Conservation (phyloP, 1,284 basidiomycete species). For the Ganoderma multipileum region DNA sequence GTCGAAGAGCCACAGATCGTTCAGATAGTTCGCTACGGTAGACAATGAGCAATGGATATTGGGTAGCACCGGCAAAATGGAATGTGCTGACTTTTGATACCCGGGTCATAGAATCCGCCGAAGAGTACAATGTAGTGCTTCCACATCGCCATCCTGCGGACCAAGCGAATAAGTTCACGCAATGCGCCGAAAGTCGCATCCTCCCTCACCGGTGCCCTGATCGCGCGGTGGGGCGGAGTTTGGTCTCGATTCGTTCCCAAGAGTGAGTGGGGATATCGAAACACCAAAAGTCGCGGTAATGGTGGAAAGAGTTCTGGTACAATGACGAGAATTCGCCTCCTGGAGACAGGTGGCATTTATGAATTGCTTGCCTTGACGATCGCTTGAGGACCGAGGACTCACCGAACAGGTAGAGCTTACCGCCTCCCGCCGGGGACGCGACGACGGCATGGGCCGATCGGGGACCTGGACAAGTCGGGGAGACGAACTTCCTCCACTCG, state of each 20-base stretch:
- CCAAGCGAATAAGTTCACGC: not conserved
- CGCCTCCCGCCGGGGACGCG: conserved; percentile 75
- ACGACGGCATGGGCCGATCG: conserved; percentile 86
- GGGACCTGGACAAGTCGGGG: conserved; percentile 84
- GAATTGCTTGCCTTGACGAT: not conserved
- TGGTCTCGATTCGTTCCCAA: conserved; percentile 93
- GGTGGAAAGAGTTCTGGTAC: conserved; percentile 89
- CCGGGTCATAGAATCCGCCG: conserved; percentile 29
- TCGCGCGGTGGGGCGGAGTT: conserved; percentile 80
- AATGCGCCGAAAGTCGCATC: conserved; percentile 4
- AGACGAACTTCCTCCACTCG: conserved; percentile 88
- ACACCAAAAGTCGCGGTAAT: conserved; percentile 89
- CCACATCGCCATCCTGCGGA: conserved; percentile 85
- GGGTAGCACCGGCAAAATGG: not conserved
- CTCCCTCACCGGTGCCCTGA: conserved; percentile 78
- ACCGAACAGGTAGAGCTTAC: conserved; percentile 89
- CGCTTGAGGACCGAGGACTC: conserved; percentile 21
- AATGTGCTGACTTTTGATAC: conserved; percentile 26
- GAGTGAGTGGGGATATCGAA: conserved; percentile 78
- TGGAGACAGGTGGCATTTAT: conserved; percentile 32
- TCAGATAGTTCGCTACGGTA: conserved; percentile 77
- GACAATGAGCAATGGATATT: not conserved
- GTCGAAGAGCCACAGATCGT: conserved; percentile 91
- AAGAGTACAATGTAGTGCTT: conserved; percentile 30
- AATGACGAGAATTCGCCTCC: conserved; percentile 88